Base-by-base conservation (phyloP, 306 rosid genomes). In the Luffa acutangula region DNA sequence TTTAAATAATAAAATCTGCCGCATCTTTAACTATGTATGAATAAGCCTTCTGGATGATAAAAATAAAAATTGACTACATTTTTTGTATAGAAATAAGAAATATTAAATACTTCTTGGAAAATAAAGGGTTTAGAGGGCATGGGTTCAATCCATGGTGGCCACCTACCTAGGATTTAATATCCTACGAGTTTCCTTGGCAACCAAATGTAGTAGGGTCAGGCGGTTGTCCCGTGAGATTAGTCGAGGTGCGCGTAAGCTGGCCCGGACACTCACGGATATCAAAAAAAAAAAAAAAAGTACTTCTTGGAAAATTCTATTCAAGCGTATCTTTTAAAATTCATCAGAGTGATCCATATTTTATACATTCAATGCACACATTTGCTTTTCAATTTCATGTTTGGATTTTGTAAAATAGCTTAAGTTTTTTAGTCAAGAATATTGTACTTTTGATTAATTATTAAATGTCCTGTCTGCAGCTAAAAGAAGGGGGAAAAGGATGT, bases 401-500 rank as follows among this genome's bases (percentile, higher is more conserved):
- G 15, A 53, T 25, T 71, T 71, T 20, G 9, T 9, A 49, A 6
- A 51, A 9, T 20, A 42, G 13, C 14, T 39, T n/a, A 20, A 39
- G 34, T 77, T 39, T 43, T 57, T 36, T 41, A 15, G 20, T 51
- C 7, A n/a, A 51, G 46, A 51, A 33, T 57, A 41, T 41, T 39
- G 34, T 54, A 14, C 7, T 2, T 59, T n/a, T 78, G 60, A 12
- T 46, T 33, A 67, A 73, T 64, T 21, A 46, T 59, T 18, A 67
- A 79, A 51, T 69, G 46, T 76, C 81, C 74, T 84, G 72, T 83
- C 69, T 87, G 88, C 89, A 96, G 99, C 82, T 87, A 84, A 89
- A 83, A 79, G 92, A 87, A 54, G 87, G 80, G 60, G 96, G 92
- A 78, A 80, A 85, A 12, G 90, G 97, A 80, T 82, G 85, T 79